Evolutionary conservation across 1,139 yeast species (phyloP), one percentile per base, ranked within the genome.

Genomic region (Yamadazyma dushanensis): DNA sequence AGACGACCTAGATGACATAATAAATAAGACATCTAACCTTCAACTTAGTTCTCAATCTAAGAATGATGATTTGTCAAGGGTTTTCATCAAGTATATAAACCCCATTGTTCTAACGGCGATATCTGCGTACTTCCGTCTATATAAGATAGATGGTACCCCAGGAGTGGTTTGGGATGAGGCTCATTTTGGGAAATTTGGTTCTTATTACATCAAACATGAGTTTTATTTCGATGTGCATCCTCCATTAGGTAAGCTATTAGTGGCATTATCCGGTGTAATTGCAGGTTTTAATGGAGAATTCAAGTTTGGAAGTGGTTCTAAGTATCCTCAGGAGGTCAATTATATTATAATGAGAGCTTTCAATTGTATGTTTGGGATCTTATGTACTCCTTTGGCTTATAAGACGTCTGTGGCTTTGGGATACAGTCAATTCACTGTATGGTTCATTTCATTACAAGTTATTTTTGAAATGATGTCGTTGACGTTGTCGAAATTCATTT

Each of bases 141-240:
- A 82, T 50, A 70, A 71, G 23, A 84, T 92, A 36, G 85, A 80
- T 38, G 69, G 65, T 20, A 70, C 84, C 26, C 63, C 75, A 36
- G 61, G 68, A 26, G 97, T 94, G 8, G 82, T 89, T 7, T 92
- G 99, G 99, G 83, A 77, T 53, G 83, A 77, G 56, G 83, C 83
- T 35, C 83, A 77, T 69, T 90, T 90, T 59, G 97, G 97, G 44
- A 89, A 88, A 59, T 90, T 90, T 57, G 97, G 97, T 36, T 86
- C 96, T 10, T 86, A 87, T 61, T 90, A 90, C 66, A 70, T 90
- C 48, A 82, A 90, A 67, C 95, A 87, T 56, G 95, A 89, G 53
- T 90, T 89, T 59, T 90, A 90, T 61, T 96, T 90, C 57, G 99
- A 92, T 64, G 98, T 92, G 40, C 99, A 92, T 62, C 99, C 99